Evolutionary conservation across 1,284 basidiomycete species (phyloP).

Genomic region (Somion occarium): DNA sequence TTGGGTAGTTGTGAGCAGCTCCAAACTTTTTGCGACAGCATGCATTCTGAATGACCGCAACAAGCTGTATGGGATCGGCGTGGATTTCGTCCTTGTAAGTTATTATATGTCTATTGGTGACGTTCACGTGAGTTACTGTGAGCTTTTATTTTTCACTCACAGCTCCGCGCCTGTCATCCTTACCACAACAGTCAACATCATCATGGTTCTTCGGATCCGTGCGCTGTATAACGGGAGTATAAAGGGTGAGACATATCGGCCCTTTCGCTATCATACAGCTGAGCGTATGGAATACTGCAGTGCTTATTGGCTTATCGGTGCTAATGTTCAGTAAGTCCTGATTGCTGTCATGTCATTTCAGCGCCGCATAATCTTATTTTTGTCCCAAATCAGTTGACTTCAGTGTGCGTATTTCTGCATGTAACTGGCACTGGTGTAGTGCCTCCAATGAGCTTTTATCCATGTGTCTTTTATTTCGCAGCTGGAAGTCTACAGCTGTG

Average conservation of each 20-base stretch:
- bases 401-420: too few species aligned
- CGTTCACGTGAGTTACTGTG: background rate
- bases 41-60: background rate
- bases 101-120: background rate
- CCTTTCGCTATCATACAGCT: background rate
- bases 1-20: background rate
- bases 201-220: background rate
- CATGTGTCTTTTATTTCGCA: background rate
- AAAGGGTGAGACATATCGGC: background rate
- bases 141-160: too few species aligned
- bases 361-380: background rate
- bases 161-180: background rate
- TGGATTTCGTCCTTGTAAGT: background rate
- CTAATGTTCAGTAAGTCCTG: background rate
- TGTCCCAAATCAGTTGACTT: background rate
- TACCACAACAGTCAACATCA: background rate
- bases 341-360: too few species aligned
- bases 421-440: too few species aligned
- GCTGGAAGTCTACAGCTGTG: background rate
- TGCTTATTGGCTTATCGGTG: too few species aligned
- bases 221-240: background rate
- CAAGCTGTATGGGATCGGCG: background rate
- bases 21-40: background rate
- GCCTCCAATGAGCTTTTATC: background rate
- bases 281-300: background rate